Base-by-base conservation (phyloP, 352 stramenopile species). In the Phytophthora cajani region DNA sequence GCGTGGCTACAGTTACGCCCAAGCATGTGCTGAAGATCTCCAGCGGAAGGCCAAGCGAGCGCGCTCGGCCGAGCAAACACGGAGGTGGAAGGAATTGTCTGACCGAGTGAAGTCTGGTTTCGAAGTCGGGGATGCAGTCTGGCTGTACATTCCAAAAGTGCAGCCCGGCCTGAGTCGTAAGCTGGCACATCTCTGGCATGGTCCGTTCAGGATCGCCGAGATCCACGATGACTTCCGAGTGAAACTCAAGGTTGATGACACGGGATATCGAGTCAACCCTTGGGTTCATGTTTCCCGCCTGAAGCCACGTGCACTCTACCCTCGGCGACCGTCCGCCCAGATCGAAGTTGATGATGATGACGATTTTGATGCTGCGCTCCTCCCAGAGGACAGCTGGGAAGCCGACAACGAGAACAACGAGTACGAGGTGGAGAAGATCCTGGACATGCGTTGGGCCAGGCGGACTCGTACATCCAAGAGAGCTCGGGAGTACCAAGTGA, bases 131-230 rank as follows among this genome's bases (percentile, higher is more conserved):
- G 57, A 56, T 25, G 9, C 40, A 5, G 42, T 63, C 0, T 63
- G 57, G 57, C 5, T 55, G 9, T 63, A 63, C 23, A 25, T 59
- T 10, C 25, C 40, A 2, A 25, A 27, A 3, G 58, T 64, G 5
- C 44, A 16, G 0, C 32, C 32, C 3, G 59, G 36, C 4, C 14
- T 42, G 11, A 42, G 11, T 17, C 36, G 11, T 3, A 42, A 42
- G 36, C 7, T 42, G 49, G 10, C 36, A 36, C 59, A 66, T 9
- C 19, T 66, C 0, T 66, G 47, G 47, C 59, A 66, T 19, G 59
- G 49, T 0, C 59, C 59, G 3, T 59, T 66, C 49, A 21, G 59
- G 2, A 57, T 58, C 21, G 3, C 49, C 2, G 46, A 65, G 9
- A 65, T 32, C 11, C 19, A 21, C 5, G 40, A 44, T 5, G 36